Base-by-base conservation (phyloP, 257 asterid genomes). In the Nicotiana obtusifolia region DNA sequence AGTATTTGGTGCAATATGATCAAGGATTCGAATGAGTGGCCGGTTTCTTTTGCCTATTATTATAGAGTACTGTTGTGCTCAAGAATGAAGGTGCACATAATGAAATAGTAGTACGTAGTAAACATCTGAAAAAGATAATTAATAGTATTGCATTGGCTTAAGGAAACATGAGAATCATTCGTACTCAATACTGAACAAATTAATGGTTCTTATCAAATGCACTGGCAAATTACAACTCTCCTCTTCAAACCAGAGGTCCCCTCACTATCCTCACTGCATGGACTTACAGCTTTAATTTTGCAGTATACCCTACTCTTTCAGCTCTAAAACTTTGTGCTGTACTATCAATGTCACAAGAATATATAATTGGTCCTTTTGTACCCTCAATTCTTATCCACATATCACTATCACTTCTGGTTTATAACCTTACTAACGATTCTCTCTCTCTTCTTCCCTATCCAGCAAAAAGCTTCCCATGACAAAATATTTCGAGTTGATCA, bases 111-210 rank as follows among this genome's bases (percentile, higher is more conserved):
- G 3, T 8, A 41, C 11, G 11, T 41, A 41, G 3, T 41, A 41
- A 41, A 7, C 10, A 41, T 41, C 11, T 41, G 3, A 41, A 41
- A 41, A 41, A 8, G 3, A 41, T 41, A 37, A 8, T 7, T 33
- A 33, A 5, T 0, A 41, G 49, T 2, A 41, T 41, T 9, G 59
- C 78, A 3, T 71, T 13, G 33, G 35, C 35, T 71, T 71, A 71
- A 71, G 78, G 59, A 71, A 71, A 71, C 78, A 44, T 71, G 33
- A 44, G 59, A 71, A 71, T 71, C n/a, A 71, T 71, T 71, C 35
- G 14, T 71, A 44, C 78, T 19, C 78, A 41, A 41, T 37, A 69
- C 13, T 69, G 17, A 13, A 20, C 78, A 69, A n/a, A 44, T 11
- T 17, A 3, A 20, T 69, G 35, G 78, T 20, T 69, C 59, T 11